A percentile compares a stretch with the other conserved stretches of the same genome.
Evolutionary conservation across 768 basidiomycete species (phyloP).

Genomic region (Basidioascus undulatus): DNA sequence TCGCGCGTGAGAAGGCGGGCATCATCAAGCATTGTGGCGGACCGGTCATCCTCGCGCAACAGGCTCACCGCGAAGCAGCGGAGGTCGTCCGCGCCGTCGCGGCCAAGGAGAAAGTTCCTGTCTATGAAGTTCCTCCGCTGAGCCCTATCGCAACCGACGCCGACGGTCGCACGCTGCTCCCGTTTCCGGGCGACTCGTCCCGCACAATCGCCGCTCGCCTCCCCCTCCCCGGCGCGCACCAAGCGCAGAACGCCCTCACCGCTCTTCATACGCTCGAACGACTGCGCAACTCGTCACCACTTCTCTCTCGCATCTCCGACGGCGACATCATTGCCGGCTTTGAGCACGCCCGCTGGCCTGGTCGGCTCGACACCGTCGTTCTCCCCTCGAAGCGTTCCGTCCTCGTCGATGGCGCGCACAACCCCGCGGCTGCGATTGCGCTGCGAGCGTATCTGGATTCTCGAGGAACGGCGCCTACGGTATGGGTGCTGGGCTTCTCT

Average conservation of each 20-base stretch:
- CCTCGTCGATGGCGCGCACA: slow-evolving; percentile 86
- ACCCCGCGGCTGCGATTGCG: slow-evolving; percentile 44
- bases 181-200: background rate
- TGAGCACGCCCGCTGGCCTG: slow-evolving; percentile 41
- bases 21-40: slow-evolving; percentile 36
- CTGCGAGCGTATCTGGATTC: slow-evolving; percentile 50
- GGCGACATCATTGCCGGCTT: slow-evolving; percentile 35
- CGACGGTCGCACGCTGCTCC: too few relatives aligned
- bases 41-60: slow-evolving; percentile 15
- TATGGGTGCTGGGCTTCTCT: slow-evolving; percentile 3
- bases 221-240: slow-evolving; percentile 56
- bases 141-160: too few relatives aligned
- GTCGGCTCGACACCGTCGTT: slow-evolving; percentile 41
- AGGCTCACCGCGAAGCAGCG: slow-evolving; percentile 16
- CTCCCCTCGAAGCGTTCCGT: slow-evolving; percentile 24
- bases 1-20: slow-evolving; percentile 58
- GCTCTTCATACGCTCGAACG: slow-evolving; percentile 38
- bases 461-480: slow-evolving; percentile 15
- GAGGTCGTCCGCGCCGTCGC: slow-evolving; percentile 22
- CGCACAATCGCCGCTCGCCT: slow-evolving; percentile 25
- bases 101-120: slow-evolving; percentile 23
- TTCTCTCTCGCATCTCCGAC: slow-evolving; percentile 22
- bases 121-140: too few relatives aligned
- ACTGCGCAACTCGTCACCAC: slow-evolving; percentile 23
- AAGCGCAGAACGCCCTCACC: slow-evolving; percentile 56